Conservation (phyloP, 2,329 filamentous ascomycete genomes). For the Botryosphaeria dothidea region DNA sequence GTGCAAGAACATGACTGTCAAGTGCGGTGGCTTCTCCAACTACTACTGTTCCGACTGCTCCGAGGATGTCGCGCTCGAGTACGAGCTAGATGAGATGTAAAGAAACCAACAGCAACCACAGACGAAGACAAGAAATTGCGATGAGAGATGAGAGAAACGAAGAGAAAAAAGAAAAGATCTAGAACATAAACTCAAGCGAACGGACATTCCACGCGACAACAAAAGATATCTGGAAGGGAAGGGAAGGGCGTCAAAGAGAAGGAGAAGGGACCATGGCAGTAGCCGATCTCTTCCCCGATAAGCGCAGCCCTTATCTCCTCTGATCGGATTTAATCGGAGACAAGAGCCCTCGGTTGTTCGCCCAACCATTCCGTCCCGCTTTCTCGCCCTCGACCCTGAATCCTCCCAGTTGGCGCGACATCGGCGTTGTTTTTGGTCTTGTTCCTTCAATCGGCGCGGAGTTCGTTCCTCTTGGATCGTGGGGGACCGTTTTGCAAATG, state of each 20-base stretch:
- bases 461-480: not conserved
- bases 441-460: not conserved
- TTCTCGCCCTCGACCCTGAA: not conserved
- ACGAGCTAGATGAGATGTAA: conserved; percentile 43
- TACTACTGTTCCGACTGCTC: conserved; percentile 48
- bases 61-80: conserved; percentile 45
- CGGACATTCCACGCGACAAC: not conserved
- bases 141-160: not conserved
- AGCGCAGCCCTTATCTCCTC: conserved; percentile 2
- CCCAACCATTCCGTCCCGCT: not conserved
- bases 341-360: not conserved
- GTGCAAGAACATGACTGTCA: conserved; percentile 45
- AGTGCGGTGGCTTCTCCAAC: conserved; percentile 45
- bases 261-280: not conserved
- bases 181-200: not conserved
- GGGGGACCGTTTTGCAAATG: not conserved
- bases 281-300: not conserved
- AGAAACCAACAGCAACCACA: not conserved
- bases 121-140: not conserved
- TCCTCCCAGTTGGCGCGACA: not conserved
- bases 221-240: not conserved
- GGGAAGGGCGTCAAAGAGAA: not conserved
- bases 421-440: not conserved
- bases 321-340: conserved; percentile 3
- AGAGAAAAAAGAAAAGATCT: not conserved